Evolutionary conservation across 1,284 basidiomycete species (phyloP).

Genomic region (Rhodotorula glutinis): DNA sequence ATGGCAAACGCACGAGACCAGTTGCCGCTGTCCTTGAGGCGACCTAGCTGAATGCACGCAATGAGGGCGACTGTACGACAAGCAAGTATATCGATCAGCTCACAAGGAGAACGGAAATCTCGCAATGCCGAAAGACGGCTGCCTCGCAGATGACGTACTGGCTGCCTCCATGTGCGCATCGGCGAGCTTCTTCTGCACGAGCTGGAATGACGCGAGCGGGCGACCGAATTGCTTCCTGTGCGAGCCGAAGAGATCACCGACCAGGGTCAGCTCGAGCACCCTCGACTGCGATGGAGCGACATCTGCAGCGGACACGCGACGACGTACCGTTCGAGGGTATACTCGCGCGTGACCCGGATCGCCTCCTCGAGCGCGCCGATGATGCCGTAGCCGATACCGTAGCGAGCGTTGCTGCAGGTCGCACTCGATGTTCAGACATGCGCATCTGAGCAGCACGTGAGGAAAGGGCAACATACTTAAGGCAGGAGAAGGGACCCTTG

Average conservation of each 20-base stretch:
- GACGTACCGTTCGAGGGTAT: slow-evolving; percentile 74
- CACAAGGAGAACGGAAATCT: background rate
- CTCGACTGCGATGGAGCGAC: too few relatives aligned
- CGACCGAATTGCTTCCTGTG: slow-evolving; percentile 10
- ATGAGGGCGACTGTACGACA: slow-evolving; percentile 33
- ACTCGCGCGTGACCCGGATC: slow-evolving; percentile 70
- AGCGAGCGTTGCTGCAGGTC: slow-evolving; percentile 63
- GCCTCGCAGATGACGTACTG: too few relatives aligned
- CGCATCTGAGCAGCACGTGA: background rate
- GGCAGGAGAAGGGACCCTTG: slow-evolving; percentile 79
- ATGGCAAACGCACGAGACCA: slow-evolving; percentile 54
- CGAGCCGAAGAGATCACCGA: too few relatives aligned
- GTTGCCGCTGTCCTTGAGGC: slow-evolving; percentile 77
- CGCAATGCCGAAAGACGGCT: too few relatives aligned
- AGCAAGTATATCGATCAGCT: slow-evolving; percentile 66
- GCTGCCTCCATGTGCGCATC: slow-evolving; percentile 84
- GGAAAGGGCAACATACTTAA: slow-evolving; percentile 55
- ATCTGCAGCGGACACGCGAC: too few relatives aligned
- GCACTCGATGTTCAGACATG: background rate
- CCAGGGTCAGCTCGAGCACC: too few relatives aligned
- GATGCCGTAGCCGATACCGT: slow-evolving; percentile 65
- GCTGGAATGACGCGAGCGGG: slow-evolving; percentile 67
- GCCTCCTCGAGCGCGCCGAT: slow-evolving; percentile 95
- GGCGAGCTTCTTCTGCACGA: slow-evolving; percentile 90
- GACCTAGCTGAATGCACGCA: slow-evolving; percentile 64